Evolutionary conservation across 768 basidiomycete species (phyloP), one percentile per base, ranked within the genome.

Genomic region (Mrakia gelida): DNA sequence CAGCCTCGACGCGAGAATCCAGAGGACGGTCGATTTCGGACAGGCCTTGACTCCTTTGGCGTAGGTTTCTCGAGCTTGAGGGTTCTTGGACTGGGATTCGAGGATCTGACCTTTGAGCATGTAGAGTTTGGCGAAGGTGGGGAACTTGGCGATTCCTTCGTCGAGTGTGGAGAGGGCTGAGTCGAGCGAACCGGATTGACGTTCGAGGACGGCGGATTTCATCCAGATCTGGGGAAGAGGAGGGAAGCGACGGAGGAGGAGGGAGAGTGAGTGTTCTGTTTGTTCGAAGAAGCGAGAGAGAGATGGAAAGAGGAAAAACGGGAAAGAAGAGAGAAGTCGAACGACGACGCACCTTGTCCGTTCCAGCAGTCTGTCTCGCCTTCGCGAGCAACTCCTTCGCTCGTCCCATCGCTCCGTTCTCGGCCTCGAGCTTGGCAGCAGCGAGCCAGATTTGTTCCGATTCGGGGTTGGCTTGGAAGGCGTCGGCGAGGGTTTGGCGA

Each of bases 361-460:
- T 98, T 81, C 94, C 92, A 0, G 95, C 94, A 18, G 95, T 92
- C 26, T 89, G 91, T 78, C 96, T 87, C 18, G 96, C 97, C 79
- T 95, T 91, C 70, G 91, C 89, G 80, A 98, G 87, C 63, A 99
- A 85, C 84, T 95, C 91, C 79, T 91, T 87, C 3, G 96, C 96
- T 26, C 93, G 94, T 8, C 87, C 90, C 79, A 93, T 86, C 82
- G 98, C 92, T 3, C 92, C 92, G 80, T 96, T 98, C 87, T 98
- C 95, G 0, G 95, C 93, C 83, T 98, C 96, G 8, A 98, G 87
- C 84, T 98, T 98, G 80, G 96, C 93, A 41, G 96, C 97, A 3
- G 96, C 97, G 75, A 99, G 86, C 95, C 95, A 98, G 82, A 99
- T 98, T 80, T 92, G 91, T 86, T 98, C 97, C 83, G 93, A 95